Percentiles rank a stretch among this genome's conserved stretches.
phyloP scores from a whole-genome alignment of 768 basidiomycete genomes.

The Lentinus tigrinus region DNA sequence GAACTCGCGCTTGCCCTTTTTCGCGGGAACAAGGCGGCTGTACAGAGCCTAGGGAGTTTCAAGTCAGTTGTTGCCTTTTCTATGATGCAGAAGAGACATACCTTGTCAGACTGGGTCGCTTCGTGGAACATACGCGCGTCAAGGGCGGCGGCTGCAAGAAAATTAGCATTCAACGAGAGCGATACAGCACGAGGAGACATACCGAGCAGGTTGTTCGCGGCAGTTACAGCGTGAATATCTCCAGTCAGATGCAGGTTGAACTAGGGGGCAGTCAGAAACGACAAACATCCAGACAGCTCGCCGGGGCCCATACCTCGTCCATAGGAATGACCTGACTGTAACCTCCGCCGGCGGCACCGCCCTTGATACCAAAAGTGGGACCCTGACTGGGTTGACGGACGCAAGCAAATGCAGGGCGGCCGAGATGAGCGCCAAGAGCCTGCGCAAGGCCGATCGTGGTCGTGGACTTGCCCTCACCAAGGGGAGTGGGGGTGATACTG shows the following conservation, averaged over 20 bases:
- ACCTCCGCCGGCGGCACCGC: constrained; percentile 96
- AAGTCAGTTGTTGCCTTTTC: background rate
- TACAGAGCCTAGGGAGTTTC: constrained; percentile 61
- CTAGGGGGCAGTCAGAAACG: constrained; percentile 32
- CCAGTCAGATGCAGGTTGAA: constrained; percentile 97
- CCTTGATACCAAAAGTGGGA: constrained; percentile 98
- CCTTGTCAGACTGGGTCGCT: constrained; percentile 92
- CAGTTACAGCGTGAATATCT: constrained; percentile 96
- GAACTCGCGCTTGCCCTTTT: constrained; percentile 94
- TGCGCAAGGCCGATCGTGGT: constrained; percentile 97
- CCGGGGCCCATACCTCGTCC: constrained; percentile 68
- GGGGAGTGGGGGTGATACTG: constrained; percentile 93
- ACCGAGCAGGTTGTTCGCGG: constrained; percentile 96
- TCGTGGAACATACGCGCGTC: constrained; percentile 99
- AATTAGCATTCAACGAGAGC: constrained; percentile 6
- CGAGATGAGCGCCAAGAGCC: constrained; percentile 91
- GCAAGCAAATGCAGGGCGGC: constrained; percentile 91
- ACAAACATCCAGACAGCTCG: background rate
- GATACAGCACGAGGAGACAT: constrained; percentile 12
- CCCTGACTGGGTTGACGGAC: constrained; percentile 98
- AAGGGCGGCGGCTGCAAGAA: constrained; percentile 77
- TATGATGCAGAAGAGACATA: constrained; percentile 17
- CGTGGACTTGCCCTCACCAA: constrained; percentile 98
- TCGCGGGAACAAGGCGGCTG: constrained; percentile 85
- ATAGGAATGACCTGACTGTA: constrained; percentile 99